These are phyloP conservation scores for Phoma herbarum DNA, from an alignment of 2,329 filamentous ascomycete species.

Conservation along the genomic window DNA sequence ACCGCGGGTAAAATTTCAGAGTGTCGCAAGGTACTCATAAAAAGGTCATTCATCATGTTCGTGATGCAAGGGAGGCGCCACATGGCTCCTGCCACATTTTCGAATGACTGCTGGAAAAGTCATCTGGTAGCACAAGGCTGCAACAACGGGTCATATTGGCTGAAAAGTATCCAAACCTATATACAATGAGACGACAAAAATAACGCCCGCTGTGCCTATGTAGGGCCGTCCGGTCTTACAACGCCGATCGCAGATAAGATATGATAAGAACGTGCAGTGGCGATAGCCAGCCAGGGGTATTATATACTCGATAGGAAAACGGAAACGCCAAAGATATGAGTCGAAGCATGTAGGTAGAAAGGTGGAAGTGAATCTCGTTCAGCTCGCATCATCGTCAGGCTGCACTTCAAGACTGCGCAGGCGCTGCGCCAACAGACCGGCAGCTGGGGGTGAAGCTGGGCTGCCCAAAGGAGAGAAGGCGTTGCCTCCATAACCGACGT, in stretches of 20 bases:
- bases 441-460: conserved; percentile 67
- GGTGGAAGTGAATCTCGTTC: neutral
- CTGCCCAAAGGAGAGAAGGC: conserved; percentile 42
- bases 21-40: neutral
- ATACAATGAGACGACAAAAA: neutral
- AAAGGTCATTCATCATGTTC: neutral
- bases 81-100: neutral
- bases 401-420: conserved; percentile 69
- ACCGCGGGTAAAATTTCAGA: neutral
- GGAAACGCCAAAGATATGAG: neutral
- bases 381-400: conserved; percentile 23
- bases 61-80: conserved; percentile 8
- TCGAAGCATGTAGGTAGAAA: too few species aligned
- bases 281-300: conserved; percentile 16
- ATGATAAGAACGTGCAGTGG: neutral
- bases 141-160: conserved; percentile 17
- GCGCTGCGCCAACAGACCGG: conserved; percentile 75
- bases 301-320: neutral
- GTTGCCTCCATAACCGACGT: conserved; percentile 57
- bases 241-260: conserved; percentile 2
- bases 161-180: conserved; percentile 1
- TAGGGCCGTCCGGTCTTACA: conserved; percentile 1
- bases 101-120: conserved; percentile 8
- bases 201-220: neutral
- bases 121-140: conserved; percentile 17